A percentile compares a stretch with the other conserved stretches of the same genome.
Evolutionary conservation across 2,329 filamentous ascomycete species (phyloP).

Genomic region (Colletotrichum ledebouriae): DNA sequence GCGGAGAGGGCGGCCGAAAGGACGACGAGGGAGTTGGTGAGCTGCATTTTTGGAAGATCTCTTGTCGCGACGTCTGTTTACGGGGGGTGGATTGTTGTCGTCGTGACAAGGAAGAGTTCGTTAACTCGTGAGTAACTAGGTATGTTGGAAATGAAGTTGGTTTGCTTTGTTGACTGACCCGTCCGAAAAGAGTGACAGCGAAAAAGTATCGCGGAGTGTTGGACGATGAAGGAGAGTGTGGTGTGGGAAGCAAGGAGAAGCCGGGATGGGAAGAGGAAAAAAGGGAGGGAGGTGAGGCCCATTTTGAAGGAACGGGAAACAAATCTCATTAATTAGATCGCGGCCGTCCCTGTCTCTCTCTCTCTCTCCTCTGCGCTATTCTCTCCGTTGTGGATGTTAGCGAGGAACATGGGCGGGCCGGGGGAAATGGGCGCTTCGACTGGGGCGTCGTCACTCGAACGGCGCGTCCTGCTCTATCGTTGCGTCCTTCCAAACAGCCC

Average conservation of each 20-base stretch:
- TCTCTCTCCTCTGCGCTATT: background rate
- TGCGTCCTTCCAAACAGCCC: constrained; percentile 14
- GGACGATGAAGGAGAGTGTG: constrained; percentile 35
- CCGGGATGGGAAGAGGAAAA: background rate
- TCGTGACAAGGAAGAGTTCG: constrained; percentile 19
- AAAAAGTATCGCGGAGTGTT: constrained; percentile 39
- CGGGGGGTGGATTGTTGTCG: background rate
- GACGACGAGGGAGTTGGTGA: constrained; percentile 53
- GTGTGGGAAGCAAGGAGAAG: constrained; percentile 15
- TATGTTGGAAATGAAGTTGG: constrained; percentile 10
- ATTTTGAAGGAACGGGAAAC: constrained; percentile 38
- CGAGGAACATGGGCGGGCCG: constrained; percentile 15
- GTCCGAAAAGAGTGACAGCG: constrained; percentile 44
- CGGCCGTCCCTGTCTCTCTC: constrained; percentile 6
- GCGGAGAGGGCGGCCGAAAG: constrained; percentile 54
- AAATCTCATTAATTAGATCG: constrained; percentile 33
- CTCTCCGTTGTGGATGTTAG: constrained; percentile 30
- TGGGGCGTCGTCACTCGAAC: constrained; percentile 29
- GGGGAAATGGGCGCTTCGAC: constrained; percentile 12
- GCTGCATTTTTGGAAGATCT: constrained; percentile 53
- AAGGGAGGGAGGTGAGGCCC: constrained; percentile 38
- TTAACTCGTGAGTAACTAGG: constrained; percentile 31
- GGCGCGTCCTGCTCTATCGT: constrained; percentile 28
- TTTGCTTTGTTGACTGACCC: constrained; percentile 28
- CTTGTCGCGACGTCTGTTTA: background rate